A percentile compares a stretch with the other conserved stretches of the same genome.
Evolutionary conservation across 306 rosid species (phyloP).

Genomic region (Cicer yamashitae): DNA sequence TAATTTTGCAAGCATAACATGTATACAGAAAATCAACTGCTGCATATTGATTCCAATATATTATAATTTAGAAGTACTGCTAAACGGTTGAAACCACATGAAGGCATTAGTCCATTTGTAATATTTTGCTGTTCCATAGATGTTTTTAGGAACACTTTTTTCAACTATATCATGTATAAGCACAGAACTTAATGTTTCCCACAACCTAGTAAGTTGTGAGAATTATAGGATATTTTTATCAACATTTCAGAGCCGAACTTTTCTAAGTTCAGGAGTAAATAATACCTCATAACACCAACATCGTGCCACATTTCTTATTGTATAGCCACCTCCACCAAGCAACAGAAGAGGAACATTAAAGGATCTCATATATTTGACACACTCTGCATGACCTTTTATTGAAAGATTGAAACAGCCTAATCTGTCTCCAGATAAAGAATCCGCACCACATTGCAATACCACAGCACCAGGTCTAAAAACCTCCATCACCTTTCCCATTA

Average conservation of each 20-base stretch:
- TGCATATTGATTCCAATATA: constrained; percentile 20
- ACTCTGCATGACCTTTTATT: constrained; percentile 55
- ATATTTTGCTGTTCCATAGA: not conserved
- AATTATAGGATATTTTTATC: not conserved
- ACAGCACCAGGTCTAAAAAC: constrained; percentile 59
- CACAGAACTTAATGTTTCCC: not conserved
- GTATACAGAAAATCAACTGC: constrained; percentile 33
- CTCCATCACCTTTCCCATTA: constrained; percentile 63
- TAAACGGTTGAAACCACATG: not conserved
- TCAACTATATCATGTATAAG: not conserved
- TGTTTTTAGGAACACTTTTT: not conserved
- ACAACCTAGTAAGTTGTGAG: not conserved
- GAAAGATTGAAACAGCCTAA: constrained; percentile 62
- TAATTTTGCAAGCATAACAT: constrained; percentile 19
- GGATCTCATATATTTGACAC: constrained; percentile 57
- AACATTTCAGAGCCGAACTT: not conserved
- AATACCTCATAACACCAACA: constrained; percentile 67
- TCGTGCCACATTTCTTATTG: constrained; percentile 61
- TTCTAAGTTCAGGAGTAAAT: not conserved
- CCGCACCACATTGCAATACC: constrained; percentile 62
- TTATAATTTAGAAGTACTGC: constrained; percentile 9
- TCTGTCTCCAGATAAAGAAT: constrained; percentile 61
- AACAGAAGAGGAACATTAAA: constrained; percentile 59
- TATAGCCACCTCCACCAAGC: constrained; percentile 62
- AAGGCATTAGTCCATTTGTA: constrained; percentile 10